Evolutionary conservation across 495 filamentous ascomycete genomes (phyloP).

Genomic region (Aspergillus indologenus): DNA sequence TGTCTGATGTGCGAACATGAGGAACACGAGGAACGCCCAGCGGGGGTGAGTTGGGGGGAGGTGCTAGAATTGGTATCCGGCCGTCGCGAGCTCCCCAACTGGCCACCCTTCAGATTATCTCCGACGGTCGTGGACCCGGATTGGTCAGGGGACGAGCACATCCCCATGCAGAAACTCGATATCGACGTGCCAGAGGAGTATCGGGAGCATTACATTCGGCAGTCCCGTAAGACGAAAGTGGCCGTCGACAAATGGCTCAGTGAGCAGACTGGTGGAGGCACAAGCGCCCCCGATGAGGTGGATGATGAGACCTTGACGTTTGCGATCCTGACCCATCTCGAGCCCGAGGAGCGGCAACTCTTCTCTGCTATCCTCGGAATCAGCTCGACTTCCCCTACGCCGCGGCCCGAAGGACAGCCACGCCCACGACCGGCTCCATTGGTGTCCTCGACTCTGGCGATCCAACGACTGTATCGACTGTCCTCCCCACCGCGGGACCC

Average conservation of each 20-base stretch:
- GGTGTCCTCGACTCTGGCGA: slow-evolving; percentile 65
- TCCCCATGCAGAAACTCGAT: slow-evolving; percentile 80
- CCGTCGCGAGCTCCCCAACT: slow-evolving; percentile 74
- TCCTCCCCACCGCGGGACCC: slow-evolving; percentile 69
- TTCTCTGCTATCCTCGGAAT: slow-evolving; percentile 79
- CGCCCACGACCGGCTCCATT: slow-evolving; percentile 65
- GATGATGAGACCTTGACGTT: slow-evolving; percentile 92
- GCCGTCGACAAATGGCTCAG: slow-evolving; percentile 84
- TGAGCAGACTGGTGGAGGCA: slow-evolving; percentile 66
- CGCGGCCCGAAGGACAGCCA: slow-evolving; percentile 44
- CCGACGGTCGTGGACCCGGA: slow-evolving; percentile 50
- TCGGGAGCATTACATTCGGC: slow-evolving; percentile 80
- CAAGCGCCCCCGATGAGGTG: slow-evolving; percentile 74
- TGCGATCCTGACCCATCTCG: slow-evolving; percentile 84
- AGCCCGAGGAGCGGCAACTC: slow-evolving; percentile 65
- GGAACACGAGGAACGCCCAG: slow-evolving; percentile 48
- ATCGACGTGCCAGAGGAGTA: slow-evolving; percentile 90
- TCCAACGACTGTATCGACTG: slow-evolving; percentile 83
- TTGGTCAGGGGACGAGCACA: slow-evolving; percentile 46
- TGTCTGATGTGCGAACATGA: slow-evolving; percentile 75
- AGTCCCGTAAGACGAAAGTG: slow-evolving; percentile 80
- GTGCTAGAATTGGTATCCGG: slow-evolving; percentile 91
- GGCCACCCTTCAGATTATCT: slow-evolving; percentile 81
- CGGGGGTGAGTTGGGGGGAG: slow-evolving; percentile 93
- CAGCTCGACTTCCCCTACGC: slow-evolving; percentile 47